Evolutionary conservation across 805 yeast genomes (phyloP).

Genomic region (Jamesozyma lodderae): DNA sequence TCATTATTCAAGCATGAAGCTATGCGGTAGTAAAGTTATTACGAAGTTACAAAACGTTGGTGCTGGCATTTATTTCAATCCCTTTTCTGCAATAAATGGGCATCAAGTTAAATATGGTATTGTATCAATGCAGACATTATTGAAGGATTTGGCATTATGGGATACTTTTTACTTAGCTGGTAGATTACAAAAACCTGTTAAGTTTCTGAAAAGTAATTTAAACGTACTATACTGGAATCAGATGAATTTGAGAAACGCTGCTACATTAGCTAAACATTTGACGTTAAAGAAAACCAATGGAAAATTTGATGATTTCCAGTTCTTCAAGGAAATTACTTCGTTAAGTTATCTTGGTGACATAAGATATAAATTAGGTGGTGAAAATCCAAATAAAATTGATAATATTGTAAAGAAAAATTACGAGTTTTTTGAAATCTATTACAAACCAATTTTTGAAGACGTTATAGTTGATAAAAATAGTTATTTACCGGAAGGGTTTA

Average conservation of each 20-base stretch:
- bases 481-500: slow-evolving; percentile 34
- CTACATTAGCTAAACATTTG: slow-evolving; percentile 43
- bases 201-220: slow-evolving; percentile 56
- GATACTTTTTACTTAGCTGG: slow-evolving; percentile 81
- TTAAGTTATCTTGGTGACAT: slow-evolving; percentile 87
- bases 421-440: slow-evolving; percentile 57
- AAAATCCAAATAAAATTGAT: slow-evolving; percentile 77
- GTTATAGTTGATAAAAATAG: slow-evolving; percentile 28
- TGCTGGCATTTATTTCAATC: slow-evolving; percentile 91
- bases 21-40: slow-evolving; percentile 51
- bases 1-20: slow-evolving; percentile 67
- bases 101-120: slow-evolving; percentile 77
- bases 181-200: slow-evolving; percentile 87
- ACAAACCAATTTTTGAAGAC: slow-evolving; percentile 47
- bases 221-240: slow-evolving; percentile 61
- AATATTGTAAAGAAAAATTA: slow-evolving; percentile 80
- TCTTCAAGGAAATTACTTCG: slow-evolving; percentile 69
- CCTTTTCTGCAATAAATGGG: slow-evolving; percentile 61
- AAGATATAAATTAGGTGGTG: slow-evolving; percentile 78
- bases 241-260: slow-evolving; percentile 67
- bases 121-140: slow-evolving; percentile 50
- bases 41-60: slow-evolving; percentile 58
- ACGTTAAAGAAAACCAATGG: slow-evolving; percentile 30
- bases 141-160: slow-evolving; percentile 77
- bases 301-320: slow-evolving; percentile 47